Evolutionary conservation across 208 protist genomes (phyloP).

Genomic region (Herpetomonas samuelpessoai): DNA sequence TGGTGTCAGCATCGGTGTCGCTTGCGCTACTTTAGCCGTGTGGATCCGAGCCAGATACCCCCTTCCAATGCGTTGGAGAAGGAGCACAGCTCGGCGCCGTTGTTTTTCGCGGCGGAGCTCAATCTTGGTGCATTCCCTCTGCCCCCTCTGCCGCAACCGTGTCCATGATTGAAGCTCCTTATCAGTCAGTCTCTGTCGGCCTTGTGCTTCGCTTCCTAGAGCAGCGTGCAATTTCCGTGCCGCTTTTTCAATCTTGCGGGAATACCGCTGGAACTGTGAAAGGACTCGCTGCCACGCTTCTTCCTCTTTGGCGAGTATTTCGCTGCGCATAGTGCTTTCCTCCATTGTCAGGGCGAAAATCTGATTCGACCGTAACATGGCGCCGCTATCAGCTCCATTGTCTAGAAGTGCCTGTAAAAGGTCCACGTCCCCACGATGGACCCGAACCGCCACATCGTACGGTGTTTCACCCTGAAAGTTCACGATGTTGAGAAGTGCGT

Average conservation of each 20-base stretch:
- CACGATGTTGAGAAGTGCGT: constrained; percentile 25
- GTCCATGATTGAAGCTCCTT: too few species aligned
- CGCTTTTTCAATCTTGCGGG: not conserved
- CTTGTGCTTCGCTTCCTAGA: not conserved
- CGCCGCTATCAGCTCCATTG: constrained; percentile 20
- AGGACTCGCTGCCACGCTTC: too few species aligned
- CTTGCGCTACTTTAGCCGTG: too few species aligned
- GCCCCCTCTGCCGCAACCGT: too few species aligned
- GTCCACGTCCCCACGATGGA: constrained; percentile 7
- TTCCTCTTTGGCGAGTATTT: constrained; percentile 2
- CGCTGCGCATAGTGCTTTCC: constrained; percentile 11
- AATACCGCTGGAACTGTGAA: too few species aligned
- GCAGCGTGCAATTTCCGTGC: not conserved
- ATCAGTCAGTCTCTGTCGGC: too few species aligned
- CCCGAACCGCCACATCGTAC: constrained; percentile 36
- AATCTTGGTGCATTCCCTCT: too few species aligned
- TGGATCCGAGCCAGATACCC: too few species aligned
- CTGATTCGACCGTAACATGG: constrained; percentile 15
- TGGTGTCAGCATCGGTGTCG: too few species aligned
- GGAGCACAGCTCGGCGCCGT: too few species aligned
- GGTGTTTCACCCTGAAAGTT: constrained; percentile 29
- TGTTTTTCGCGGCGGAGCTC: too few species aligned
- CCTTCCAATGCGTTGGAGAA: too few species aligned
- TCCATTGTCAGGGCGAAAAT: constrained; percentile 3
- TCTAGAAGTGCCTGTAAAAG: constrained; percentile 39